Percentiles rank a stretch among this genome's conserved stretches.
Evolutionary conservation across 305 asterid genomes (phyloP).

Genomic region (Withania somnifera): DNA sequence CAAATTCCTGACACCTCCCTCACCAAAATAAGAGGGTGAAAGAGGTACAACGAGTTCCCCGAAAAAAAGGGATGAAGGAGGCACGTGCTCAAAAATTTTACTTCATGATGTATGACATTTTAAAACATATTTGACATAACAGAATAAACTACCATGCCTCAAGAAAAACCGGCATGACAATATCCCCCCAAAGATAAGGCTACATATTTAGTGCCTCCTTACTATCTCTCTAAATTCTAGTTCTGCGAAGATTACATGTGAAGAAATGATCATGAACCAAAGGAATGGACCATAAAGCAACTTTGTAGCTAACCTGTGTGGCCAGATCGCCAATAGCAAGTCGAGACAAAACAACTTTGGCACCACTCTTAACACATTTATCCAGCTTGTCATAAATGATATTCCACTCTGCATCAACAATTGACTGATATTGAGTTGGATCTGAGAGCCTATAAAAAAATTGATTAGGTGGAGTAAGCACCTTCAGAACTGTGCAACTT

Average conservation of each 20-base stretch:
- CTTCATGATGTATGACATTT: not conserved
- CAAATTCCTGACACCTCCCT: not conserved
- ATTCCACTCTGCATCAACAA: constrained; percentile 99
- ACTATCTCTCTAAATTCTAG: not conserved
- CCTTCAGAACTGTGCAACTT: not conserved
- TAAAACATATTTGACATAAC: not conserved
- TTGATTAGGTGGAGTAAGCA: constrained; percentile 4
- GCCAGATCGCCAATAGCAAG: constrained; percentile 97
- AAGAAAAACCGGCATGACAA: not conserved
- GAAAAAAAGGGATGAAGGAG: not conserved
- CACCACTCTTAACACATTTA: constrained; percentile 94
- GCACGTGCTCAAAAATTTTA: not conserved
- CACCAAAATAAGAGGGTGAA: not conserved
- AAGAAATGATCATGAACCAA: not conserved
- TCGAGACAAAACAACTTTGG: constrained; percentile 85
- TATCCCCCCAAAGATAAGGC: not conserved
- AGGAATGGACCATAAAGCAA: not conserved
- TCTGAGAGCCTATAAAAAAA: constrained; percentile 25
- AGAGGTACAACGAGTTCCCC: not conserved
- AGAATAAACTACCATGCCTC: not conserved
- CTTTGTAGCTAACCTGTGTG: constrained; percentile 58
- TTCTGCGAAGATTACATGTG: not conserved
- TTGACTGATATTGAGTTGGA: constrained; percentile 82
- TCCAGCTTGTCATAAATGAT: constrained; percentile 95
- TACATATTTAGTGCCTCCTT: not conserved